Percentiles rank a stretch among this genome's conserved stretches.
Conservation (phyloP, 345 rosid species). For the Aegle marmelos region DNA sequence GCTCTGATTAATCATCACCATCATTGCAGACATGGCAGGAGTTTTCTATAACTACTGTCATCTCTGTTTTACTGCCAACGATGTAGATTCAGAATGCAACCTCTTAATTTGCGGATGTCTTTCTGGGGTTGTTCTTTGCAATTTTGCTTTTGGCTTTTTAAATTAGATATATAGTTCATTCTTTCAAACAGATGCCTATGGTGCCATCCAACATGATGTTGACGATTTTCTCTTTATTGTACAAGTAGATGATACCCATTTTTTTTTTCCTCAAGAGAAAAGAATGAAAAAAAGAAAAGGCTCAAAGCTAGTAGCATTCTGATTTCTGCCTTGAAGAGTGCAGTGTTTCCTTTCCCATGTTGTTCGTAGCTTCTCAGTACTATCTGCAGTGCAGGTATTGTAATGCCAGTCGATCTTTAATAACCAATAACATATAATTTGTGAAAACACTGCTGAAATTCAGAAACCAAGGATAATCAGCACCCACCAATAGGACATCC, state of each 20-base stretch:
- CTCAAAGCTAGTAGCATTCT: conserved; percentile 3
- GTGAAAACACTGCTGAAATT: too few species aligned
- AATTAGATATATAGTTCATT: conserved; percentile 29
- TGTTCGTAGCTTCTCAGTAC: background rate
- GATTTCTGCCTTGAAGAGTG: background rate
- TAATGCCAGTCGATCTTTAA: too few species aligned
- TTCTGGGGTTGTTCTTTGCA: conserved; percentile 4
- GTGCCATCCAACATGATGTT: conserved; percentile 16
- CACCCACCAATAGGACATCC: background rate
- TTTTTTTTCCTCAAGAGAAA: background rate
- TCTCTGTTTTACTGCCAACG: background rate
- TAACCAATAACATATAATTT: too few species aligned
- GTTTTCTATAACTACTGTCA: background rate
- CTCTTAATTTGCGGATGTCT: conserved; percentile 10
- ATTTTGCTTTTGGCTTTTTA: background rate
- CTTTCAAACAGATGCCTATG: conserved; percentile 17
- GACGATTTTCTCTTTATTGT: conserved; percentile 23
- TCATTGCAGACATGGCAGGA: background rate
- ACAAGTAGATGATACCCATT: conserved; percentile 25
- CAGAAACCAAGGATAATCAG: too few species aligned
- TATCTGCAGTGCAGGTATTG: background rate
- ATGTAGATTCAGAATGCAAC: conserved; percentile 24
- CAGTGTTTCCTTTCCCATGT: background rate
- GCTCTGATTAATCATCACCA: conserved; percentile 39
- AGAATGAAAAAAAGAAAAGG: background rate